Conservation (phyloP, 164 flowering plant genomes). For the Brasenia schreberi region DNA sequence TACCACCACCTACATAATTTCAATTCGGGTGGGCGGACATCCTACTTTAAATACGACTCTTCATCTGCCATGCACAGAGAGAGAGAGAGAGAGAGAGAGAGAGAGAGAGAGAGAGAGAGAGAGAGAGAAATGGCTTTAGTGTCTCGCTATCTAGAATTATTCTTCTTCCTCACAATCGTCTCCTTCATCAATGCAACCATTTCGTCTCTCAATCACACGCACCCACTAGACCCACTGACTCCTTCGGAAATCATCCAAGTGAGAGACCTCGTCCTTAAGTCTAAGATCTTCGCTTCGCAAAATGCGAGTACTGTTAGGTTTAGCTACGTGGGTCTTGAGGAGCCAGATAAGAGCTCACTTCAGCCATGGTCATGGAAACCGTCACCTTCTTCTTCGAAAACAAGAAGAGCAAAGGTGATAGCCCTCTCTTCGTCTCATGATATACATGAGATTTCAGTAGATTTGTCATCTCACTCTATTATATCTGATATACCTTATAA, state of each 20-base stretch:
- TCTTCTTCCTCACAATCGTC: too few relatives aligned
- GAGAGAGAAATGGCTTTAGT: too few relatives aligned
- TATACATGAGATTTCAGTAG: conserved; percentile 30
- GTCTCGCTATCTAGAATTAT: too few relatives aligned
- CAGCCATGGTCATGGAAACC: conserved; percentile 16
- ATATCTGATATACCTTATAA: conserved; percentile 14
- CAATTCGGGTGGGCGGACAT: too few relatives aligned
- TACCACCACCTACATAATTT: too few relatives aligned
- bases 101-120: too few relatives aligned
- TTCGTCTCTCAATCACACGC: not conserved
- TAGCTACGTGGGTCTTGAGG: conserved; percentile 28
- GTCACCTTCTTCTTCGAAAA: conserved; percentile 10
- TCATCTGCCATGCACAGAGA: too few relatives aligned
- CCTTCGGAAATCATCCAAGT: conserved; percentile 20
- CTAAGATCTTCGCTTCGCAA: conserved; percentile 3
- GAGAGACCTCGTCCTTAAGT: conserved; percentile 9
- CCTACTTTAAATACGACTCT: too few relatives aligned
- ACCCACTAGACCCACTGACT: conserved; percentile 31
- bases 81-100: too few relatives aligned
- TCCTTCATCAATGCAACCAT: too few relatives aligned
- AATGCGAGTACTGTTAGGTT: conserved; percentile 13
- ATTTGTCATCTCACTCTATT: conserved; percentile 16
- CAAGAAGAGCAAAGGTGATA: conserved; percentile 37
- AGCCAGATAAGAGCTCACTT: conserved; percentile 22
- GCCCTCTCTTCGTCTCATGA: conserved; percentile 12